phyloP scores from a whole-genome alignment of 1,284 basidiomycete genomes.

The Thecaphora thlaspeos region DNA sequence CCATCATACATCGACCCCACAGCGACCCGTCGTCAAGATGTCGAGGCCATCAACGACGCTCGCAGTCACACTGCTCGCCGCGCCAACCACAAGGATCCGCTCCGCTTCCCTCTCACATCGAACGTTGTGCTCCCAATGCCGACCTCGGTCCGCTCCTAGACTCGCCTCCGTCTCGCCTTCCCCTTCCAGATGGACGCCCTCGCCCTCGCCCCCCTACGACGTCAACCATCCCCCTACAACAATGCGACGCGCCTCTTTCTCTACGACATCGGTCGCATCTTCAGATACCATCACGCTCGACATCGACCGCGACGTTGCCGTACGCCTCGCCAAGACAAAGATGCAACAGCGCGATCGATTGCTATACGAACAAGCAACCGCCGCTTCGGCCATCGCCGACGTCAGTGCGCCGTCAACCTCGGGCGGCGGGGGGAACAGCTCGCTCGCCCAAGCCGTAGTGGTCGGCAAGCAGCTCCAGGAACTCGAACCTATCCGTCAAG shows the following conservation, averaged over 20 bases:
- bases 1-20: no score
- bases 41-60: no score
- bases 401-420: neutral
- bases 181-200: no score
- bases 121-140: neutral
- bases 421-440: no score
- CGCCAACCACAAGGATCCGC: neutral
- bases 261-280: neutral
- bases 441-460: no score
- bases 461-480: slow-evolving; percentile 60
- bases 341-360: slow-evolving; percentile 29
- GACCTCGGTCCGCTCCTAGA: neutral
- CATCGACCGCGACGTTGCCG: slow-evolving; percentile 22
- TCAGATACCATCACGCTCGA: slow-evolving; percentile 3
- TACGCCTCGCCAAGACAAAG: slow-evolving; percentile 22
- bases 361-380: slow-evolving; percentile 3
- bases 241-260: no score
- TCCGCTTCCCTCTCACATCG: no score
- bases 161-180: no score
- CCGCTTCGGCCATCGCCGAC: neutral
- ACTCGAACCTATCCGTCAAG: slow-evolving; percentile 63
- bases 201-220: no score
- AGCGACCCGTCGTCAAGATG: no score
- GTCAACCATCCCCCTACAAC: no score
- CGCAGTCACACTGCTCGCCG: no score